phyloP scores from a whole-genome alignment of 768 basidiomycete genomes.

The Boletus speciosus region DNA sequence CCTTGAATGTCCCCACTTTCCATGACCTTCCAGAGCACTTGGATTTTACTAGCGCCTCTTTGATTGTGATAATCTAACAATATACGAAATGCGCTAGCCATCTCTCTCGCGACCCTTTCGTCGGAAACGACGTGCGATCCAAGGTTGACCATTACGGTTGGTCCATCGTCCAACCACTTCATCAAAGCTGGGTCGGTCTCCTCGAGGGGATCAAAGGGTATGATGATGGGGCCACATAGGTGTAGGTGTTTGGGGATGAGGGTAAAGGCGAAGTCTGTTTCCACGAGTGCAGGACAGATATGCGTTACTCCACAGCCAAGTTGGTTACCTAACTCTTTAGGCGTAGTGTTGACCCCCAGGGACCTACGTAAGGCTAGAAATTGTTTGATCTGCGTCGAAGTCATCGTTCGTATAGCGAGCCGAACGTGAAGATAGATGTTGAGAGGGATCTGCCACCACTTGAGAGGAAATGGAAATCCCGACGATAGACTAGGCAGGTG shows the following conservation, averaged over 20 bases:
- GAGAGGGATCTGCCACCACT: slow-evolving; percentile 14
- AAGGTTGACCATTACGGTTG: slow-evolving; percentile 12
- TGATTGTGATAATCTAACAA: not conserved
- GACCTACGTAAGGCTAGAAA: not conserved
- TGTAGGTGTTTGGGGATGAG: slow-evolving; percentile 7
- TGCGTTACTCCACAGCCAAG: not conserved
- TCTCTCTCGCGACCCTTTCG: not conserved
- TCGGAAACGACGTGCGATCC: slow-evolving; percentile 3
- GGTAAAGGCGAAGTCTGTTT: not conserved
- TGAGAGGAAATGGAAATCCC: slow-evolving; percentile 8
- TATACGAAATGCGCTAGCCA: slow-evolving; percentile 5
- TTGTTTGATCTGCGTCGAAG: too few species aligned
- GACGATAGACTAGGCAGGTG: slow-evolving; percentile 1
- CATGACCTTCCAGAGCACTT: slow-evolving; percentile 12
- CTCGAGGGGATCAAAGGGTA: slow-evolving; percentile 6
- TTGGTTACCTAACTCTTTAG: not conserved
- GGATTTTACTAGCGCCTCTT: not conserved
- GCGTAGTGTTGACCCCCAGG: not conserved
- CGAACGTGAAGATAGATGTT: slow-evolving; percentile 7
- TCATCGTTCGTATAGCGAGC: not conserved
- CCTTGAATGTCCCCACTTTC: not conserved
- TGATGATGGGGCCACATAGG: slow-evolving; percentile 7
- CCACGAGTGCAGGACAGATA: slow-evolving; percentile 2
- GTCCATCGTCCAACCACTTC: slow-evolving; percentile 10
- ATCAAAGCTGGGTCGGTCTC: slow-evolving; percentile 1